Evolutionary conservation across 805 yeast genomes (phyloP).

Genomic region (Yarrowia sp.): DNA sequence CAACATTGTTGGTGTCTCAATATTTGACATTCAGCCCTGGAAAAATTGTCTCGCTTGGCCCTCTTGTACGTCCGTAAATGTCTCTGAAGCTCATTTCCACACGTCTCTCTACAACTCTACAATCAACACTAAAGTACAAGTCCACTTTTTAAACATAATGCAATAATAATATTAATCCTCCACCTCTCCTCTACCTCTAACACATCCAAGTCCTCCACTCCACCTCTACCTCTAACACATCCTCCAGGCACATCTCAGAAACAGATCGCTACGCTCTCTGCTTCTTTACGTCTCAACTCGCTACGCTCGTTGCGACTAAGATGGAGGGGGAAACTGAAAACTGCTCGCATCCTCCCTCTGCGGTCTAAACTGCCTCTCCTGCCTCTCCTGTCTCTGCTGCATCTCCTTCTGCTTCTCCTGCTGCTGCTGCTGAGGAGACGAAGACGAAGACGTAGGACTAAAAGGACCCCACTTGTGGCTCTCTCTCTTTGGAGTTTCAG

Average conservation of each 20-base stretch:
- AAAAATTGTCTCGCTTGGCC: too few relatives aligned
- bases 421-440: too few relatives aligned
- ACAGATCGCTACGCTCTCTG: slow-evolving; percentile 5
- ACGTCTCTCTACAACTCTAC: background rate
- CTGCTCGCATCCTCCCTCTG: slow-evolving; percentile 7
- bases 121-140: too few relatives aligned
- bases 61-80: too few relatives aligned
- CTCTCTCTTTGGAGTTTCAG: slow-evolving; percentile 1
- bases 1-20: too few relatives aligned
- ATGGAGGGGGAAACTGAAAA: slow-evolving; percentile 28
- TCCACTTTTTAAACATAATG: background rate
- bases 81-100: too few relatives aligned
- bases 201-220: background rate
- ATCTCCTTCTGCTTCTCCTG: too few relatives aligned
- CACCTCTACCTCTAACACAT: background rate
- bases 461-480: slow-evolving; percentile 19
- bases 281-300: too few relatives aligned
- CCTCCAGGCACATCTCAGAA: background rate
- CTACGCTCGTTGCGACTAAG: too few relatives aligned
- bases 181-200: background rate
- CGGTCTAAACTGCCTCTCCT: slow-evolving; percentile 9
- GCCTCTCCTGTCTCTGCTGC: background rate
- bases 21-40: too few relatives aligned
- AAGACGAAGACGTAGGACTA: background rate
- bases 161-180: background rate